Percentiles rank a stretch among this genome's conserved stretches.
phyloP scores from a whole-genome alignment of 148 eudicot genomes.

The Gaultheria prostrata region DNA sequence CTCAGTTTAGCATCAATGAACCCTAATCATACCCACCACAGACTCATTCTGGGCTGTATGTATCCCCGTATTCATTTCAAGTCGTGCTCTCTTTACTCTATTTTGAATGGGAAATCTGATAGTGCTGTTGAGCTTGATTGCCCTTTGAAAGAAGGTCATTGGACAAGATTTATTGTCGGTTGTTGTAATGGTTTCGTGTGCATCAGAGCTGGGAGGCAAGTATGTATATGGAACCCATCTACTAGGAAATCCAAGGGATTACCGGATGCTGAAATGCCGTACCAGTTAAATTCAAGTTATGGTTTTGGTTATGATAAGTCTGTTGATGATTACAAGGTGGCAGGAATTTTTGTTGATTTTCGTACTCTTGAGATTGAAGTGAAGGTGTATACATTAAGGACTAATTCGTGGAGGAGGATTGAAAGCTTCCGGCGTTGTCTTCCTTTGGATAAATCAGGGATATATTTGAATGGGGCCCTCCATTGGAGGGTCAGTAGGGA shows the following conservation, averaged over 20 bases:
- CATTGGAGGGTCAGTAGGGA: slow-evolving; percentile 23
- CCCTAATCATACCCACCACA: not conserved
- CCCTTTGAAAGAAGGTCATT: not conserved
- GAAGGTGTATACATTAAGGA: slow-evolving; percentile 27
- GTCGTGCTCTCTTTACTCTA: not conserved
- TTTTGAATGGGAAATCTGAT: not conserved
- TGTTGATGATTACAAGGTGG: slow-evolving; percentile 1
- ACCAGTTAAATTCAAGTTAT: not conserved
- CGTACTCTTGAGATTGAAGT: not conserved
- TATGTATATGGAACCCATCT: slow-evolving; percentile 9
- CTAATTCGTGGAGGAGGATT: slow-evolving; percentile 27
- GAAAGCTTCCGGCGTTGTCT: slow-evolving; percentile 15
- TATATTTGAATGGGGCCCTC: slow-evolving; percentile 28
- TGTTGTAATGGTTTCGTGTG: slow-evolving; percentile 32
- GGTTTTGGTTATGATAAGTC: not conserved
- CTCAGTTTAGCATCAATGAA: not conserved
- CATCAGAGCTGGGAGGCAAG: slow-evolving; percentile 7
- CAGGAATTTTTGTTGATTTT: not conserved
- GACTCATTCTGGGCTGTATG: not conserved
- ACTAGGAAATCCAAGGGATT: slow-evolving; percentile 14
- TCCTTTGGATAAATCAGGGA: slow-evolving; percentile 8
- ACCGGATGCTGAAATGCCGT: not conserved
- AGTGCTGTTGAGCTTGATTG: not conserved
- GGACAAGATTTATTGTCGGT: not conserved
- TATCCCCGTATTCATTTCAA: not conserved